Evolutionary conservation across 805 yeast genomes (phyloP), one percentile per base, ranked within the genome.

Genomic region (Ogataea kodamae): DNA sequence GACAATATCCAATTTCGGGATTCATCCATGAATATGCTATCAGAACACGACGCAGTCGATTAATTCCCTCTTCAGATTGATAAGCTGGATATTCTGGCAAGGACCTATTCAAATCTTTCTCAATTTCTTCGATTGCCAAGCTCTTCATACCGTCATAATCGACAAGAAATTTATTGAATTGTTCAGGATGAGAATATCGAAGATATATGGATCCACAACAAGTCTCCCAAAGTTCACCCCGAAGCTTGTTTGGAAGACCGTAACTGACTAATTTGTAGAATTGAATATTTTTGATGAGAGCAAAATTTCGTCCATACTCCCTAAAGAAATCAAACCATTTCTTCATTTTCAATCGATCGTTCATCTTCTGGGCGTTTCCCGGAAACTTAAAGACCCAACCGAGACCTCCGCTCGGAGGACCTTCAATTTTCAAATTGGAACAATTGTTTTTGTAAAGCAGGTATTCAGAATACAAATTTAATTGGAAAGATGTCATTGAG

Each of bases 191-290:
- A 33, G 75, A 74, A 50, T 78, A 72, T 31, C 97, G 67, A 33
- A 74, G 52, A 52, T 76, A 86, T 68, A 88, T 77, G 0, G 95
- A 80, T 3, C 98, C 99, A 26, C 86, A 76, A 33, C 87, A 76
- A 34, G 86, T 62, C 57, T 92, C 98, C 99, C 99, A 92, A 9
- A 92, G 66, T 53, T 92, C 99, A 22, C 98, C 98, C 46, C 99
- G 72, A 34, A 92, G 65, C 39, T 94, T 71, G 54, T 90, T 90
- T n/a, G 97, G 97, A 15, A 92, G 68, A 0, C 98, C 97, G 10
- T 89, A 92, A 31, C 97, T 70, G 6, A 92, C 72, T 31, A 92
- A 70, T 51, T 83, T 84, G 57, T 79, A 84, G 52, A 87, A 94
- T 52, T 78, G 75, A 22, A 78, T 85, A 36, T 82, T 85, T 29